These are phyloP conservation scores for Pythium brassicae DNA, from an alignment of 352 stramenopile species.

Conservation along the genomic window DNA sequence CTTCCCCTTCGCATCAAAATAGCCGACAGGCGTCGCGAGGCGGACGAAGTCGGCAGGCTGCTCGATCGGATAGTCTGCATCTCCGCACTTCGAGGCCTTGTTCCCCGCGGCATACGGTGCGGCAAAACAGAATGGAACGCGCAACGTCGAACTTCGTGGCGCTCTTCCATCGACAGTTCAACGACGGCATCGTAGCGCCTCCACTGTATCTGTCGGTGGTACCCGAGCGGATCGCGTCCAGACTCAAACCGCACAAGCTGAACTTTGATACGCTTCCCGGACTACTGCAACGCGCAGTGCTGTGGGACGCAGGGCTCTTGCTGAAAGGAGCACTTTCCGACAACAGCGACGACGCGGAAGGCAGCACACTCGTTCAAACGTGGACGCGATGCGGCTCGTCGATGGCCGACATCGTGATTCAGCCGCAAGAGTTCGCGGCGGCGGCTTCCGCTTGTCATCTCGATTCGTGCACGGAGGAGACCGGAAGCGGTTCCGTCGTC, in stretches of 20 bases:
- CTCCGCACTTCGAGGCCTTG: no score
- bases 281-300: conserved; percentile 18
- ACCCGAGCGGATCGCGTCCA: neutral
- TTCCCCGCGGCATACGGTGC: neutral
- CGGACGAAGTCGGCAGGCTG: no score
- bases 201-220: neutral
- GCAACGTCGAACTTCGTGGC: conserved; percentile 3
- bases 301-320: conserved; percentile 19
- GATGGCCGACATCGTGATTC: conserved; percentile 7
- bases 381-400: conserved; percentile 4
- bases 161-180: conserved; percentile 9
- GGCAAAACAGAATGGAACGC: neutral
- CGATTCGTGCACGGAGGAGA: neutral
- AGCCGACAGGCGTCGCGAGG: no score
- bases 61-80: no score
- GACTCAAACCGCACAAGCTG: neutral
- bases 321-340: neutral
- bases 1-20: no score
- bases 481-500: neutral
- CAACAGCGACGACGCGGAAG: neutral
- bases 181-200: conserved; percentile 1
- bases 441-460: neutral
- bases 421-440: conserved; percentile 1
- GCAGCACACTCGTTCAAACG: neutral
- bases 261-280: conserved; percentile 13